Evolutionary conservation across 106 monocot species (phyloP).

Genomic region (Allium fistulosum): DNA sequence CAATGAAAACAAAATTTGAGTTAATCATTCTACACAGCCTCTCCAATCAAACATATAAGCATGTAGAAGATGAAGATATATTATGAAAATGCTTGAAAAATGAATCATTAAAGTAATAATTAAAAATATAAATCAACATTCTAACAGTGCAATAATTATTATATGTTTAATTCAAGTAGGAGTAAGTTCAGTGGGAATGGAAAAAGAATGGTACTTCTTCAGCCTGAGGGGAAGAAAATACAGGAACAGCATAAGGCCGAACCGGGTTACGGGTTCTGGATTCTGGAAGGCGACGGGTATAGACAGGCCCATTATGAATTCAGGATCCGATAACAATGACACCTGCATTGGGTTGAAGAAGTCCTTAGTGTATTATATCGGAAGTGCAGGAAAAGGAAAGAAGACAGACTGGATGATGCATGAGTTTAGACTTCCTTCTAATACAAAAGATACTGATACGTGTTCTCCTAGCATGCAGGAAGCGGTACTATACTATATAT

Average conservation of each 20-base stretch:
- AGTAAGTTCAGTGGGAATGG: conserved; percentile 23
- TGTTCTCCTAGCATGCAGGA: conserved; percentile 30
- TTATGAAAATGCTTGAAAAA: too few relatives aligned
- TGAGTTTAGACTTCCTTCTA: conserved; percentile 71
- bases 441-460: conserved; percentile 4
- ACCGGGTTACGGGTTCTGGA: conserved; percentile 72
- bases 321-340: conserved; percentile 6
- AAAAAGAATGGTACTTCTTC: conserved; percentile 89
- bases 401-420: conserved; percentile 99
- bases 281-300: conserved; percentile 96
- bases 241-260: conserved; percentile 80
- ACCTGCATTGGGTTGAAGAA: conserved; percentile 82
- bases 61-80: too few relatives aligned
- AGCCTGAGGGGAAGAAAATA: conserved; percentile 86
- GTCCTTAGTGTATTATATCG: conserved; percentile 80
- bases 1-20: too few relatives aligned
- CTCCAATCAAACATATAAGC: too few relatives aligned
- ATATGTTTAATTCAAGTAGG: conserved; percentile 10
- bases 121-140: too few relatives aligned
- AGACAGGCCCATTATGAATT: conserved; percentile 51
- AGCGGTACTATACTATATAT: conserved; percentile 20
- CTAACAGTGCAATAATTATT: too few relatives aligned
- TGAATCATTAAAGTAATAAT: too few relatives aligned
- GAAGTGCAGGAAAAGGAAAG: conserved; percentile 76
- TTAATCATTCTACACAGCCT: too few relatives aligned